Conservation (phyloP, 345 rosid species). For the Lepidium didymum region DNA sequence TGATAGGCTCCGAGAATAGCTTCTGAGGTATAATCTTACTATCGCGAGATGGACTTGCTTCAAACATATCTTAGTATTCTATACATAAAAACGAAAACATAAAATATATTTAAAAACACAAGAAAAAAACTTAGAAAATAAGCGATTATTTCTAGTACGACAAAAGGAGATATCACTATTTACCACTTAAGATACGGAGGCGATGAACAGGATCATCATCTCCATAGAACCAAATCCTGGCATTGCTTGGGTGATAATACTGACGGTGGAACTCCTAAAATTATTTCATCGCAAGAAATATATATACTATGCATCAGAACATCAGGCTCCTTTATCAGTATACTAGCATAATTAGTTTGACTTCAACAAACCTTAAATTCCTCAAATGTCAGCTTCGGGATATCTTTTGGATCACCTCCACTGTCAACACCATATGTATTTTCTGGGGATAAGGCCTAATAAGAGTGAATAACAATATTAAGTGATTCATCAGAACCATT, state of each 20-base stretch:
- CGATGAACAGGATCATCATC: slow-evolving; percentile 87
- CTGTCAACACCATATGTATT: slow-evolving; percentile 97
- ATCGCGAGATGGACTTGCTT: slow-evolving; percentile 54
- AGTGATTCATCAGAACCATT: not conserved
- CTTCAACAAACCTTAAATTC: slow-evolving; percentile 60
- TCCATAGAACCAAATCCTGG: slow-evolving; percentile 97
- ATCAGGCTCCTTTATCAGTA: not conserved
- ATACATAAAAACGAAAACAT: slow-evolving; percentile 24
- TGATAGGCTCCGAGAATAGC: slow-evolving; percentile 64
- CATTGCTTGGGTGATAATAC: slow-evolving; percentile 93
- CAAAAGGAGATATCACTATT: slow-evolving; percentile 3
- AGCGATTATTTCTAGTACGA: not conserved
- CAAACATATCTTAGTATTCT: slow-evolving; percentile 81
- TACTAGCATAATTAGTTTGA: not conserved
- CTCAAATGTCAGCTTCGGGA: slow-evolving; percentile 80
- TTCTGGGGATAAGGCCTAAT: slow-evolving; percentile 83
- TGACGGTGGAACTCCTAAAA: slow-evolving; percentile 81
- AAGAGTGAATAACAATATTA: not conserved
- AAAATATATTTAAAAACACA: not conserved
- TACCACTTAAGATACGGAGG: slow-evolving; percentile 79
- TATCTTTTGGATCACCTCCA: slow-evolving; percentile 91
- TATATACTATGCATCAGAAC: slow-evolving; percentile 2
- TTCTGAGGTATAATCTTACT: slow-evolving; percentile 53
- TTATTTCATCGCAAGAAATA: slow-evolving; percentile 1
- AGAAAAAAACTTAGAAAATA: not conserved